A percentile compares a stretch with the other conserved stretches of the same genome.
Conservation (phyloP, 306 rosid genomes). For the Rosa rugosa region DNA sequence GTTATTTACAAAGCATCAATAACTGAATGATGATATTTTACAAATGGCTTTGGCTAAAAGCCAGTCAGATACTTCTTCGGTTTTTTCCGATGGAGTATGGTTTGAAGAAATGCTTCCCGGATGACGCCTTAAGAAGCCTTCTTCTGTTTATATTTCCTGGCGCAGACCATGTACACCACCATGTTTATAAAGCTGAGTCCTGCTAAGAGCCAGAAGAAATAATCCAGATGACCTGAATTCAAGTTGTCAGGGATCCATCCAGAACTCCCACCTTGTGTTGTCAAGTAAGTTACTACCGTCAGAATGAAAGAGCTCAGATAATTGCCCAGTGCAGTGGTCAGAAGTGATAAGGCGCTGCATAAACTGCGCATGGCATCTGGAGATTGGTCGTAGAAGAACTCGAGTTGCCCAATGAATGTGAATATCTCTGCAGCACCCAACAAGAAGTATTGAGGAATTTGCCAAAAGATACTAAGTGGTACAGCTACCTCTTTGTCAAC, state of each 20-base stretch:
- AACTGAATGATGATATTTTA: constrained; percentile 11
- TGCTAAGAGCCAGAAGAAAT: constrained; percentile 86
- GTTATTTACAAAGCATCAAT: constrained; percentile 6
- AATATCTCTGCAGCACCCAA: constrained; percentile 85
- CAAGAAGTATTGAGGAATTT: constrained; percentile 86
- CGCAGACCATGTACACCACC: constrained; percentile 59
- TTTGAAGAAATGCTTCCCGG: not conserved
- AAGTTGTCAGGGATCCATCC: constrained; percentile 94
- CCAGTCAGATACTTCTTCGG: not conserved
- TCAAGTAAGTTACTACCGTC: constrained; percentile 71
- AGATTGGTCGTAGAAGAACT: constrained; percentile 95
- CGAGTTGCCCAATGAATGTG: constrained; percentile 86
- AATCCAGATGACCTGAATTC: constrained; percentile 80
- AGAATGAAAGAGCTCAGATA: constrained; percentile 84
- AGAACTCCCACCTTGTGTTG: constrained; percentile 53
- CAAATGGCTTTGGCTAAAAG: constrained; percentile 3
- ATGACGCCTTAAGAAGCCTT: constrained; percentile 50
- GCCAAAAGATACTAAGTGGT: constrained; percentile 77
- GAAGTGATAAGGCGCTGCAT: constrained; percentile 86
- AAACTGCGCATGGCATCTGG: constrained; percentile 97
- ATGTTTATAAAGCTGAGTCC: constrained; percentile 77
- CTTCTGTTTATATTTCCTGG: constrained; percentile 68
- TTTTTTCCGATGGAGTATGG: not conserved
- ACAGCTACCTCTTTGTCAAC: constrained; percentile 58
- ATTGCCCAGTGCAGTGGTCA: constrained; percentile 78